Evolutionary conservation across 192 early-diverging fungal species (phyloP), one percentile per base, ranked within the genome.

Genomic region (Coemansia javaensis): DNA sequence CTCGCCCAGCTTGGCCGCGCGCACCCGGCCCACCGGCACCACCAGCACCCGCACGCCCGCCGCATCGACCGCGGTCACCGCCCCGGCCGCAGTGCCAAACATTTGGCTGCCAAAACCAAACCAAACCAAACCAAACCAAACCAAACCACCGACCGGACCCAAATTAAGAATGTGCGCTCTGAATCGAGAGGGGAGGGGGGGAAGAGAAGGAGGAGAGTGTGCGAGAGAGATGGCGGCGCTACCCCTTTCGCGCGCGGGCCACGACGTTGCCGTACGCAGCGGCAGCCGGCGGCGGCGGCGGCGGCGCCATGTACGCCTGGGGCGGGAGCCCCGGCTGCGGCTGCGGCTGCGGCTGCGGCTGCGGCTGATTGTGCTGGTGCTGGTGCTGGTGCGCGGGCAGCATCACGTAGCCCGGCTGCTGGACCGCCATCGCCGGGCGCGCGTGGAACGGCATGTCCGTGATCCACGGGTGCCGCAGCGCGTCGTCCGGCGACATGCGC

Each of bases 401-500:
- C 69, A 73, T 56, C 30, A 73, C 50, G 20, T 65, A 73, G 3
- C 58, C 70, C 0, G 58, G 63, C 42, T 61, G 63, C 49, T 44
- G 46, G 61, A 56, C 57, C 8, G 33, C 42, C 56, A 59, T 48
- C 4, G 39, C 39, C 7, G 33, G 42, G 39, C 34, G 59, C 20
- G 28, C 7, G 25, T 67, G 69, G 22, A 57, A 56, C 0, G 71
- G 58, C 44, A 81, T 77, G 17, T 85, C 86, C 13, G 73, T 77
- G 28, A 92, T 88, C 82, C 86, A 94, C 27, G 84, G 85, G 49
- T 98, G 95, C 18, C 81, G 74, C 21, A 93, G 53, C 22, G 89
- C 94, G 37, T 94, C 89, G 10, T 77, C 71, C 22, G 95, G 91
- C 20, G 79, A 89, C 79, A 98, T 83, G 16, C 95, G 79, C 42